These are phyloP conservation scores for Cotoneaster glaucophyllus DNA, from an alignment of 306 rosid genomes.

Conservation along the genomic window DNA sequence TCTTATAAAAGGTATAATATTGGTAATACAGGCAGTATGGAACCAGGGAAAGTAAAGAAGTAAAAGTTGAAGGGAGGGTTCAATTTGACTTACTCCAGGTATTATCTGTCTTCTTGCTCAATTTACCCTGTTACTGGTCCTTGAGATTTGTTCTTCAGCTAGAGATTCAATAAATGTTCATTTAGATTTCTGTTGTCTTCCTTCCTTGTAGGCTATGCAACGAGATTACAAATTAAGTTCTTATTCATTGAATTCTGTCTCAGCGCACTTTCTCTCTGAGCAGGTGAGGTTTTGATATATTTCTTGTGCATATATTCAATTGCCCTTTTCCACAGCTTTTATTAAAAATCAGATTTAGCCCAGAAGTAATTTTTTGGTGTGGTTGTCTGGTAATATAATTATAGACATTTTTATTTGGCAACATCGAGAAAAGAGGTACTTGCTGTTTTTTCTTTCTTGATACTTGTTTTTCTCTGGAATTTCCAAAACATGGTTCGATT, in stretches of 20 bases:
- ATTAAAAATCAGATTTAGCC: neutral
- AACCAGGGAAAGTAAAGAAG: conserved; percentile 96
- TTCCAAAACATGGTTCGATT: neutral
- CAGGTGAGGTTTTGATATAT: conserved; percentile 47
- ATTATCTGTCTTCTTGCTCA: conserved; percentile 15
- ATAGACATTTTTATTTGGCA: neutral
- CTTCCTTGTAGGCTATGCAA: conserved; percentile 61
- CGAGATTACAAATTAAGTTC: conserved; percentile 93
- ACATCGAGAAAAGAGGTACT: neutral
- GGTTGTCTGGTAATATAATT: neutral
- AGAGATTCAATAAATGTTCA: conserved; percentile 5
- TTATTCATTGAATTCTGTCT: conserved; percentile 91
- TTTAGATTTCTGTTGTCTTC: conserved; percentile 22
- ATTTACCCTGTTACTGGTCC: conserved; percentile 11
- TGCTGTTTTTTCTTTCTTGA: neutral
- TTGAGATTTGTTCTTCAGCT: neutral
- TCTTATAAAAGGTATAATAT: neutral
- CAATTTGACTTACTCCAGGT: conserved; percentile 99
- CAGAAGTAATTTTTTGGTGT: neutral
- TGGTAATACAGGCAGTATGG: conserved; percentile 72
- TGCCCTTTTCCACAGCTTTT: neutral
- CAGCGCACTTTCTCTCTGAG: conserved; percentile 93
- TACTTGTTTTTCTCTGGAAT: neutral
- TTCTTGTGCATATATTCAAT: conserved; percentile 2
- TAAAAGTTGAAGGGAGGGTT: conserved; percentile 89